Conservation (phyloP, 805 yeast species). For the Yarrowia sp. region DNA sequence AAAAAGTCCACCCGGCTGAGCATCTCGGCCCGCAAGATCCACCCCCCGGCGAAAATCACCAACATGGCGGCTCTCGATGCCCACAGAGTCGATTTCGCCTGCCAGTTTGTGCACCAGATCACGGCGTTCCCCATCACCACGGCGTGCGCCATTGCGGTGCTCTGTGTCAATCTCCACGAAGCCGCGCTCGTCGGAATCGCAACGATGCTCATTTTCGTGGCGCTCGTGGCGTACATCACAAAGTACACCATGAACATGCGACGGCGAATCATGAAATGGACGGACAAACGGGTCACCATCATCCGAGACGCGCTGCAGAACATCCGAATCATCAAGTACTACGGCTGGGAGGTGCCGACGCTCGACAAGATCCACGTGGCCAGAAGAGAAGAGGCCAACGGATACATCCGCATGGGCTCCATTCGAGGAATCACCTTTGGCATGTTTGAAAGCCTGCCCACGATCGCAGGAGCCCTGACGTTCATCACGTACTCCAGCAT, state of each 20-base stretch:
- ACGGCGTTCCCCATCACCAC: constrained; percentile 71
- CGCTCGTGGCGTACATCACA: constrained; percentile 39
- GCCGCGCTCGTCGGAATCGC: constrained; percentile 64
- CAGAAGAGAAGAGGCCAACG: constrained; percentile 65
- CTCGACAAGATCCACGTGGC: constrained; percentile 57
- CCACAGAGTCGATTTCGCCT: constrained; percentile 73
- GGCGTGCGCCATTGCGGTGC: constrained; percentile 64
- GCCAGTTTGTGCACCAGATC: constrained; percentile 66
- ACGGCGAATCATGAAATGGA: constrained; percentile 60
- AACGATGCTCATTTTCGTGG: constrained; percentile 48
- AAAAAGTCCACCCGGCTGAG: constrained; percentile 67
- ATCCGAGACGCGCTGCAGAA: constrained; percentile 80
- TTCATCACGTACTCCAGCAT: constrained; percentile 57
- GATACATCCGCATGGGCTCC: constrained; percentile 67
- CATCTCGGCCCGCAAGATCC: constrained; percentile 59
- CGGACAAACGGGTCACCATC: constrained; percentile 72
- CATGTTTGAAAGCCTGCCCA: constrained; percentile 68
- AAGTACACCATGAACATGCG: constrained; percentile 58
- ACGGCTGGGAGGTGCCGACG: constrained; percentile 87
- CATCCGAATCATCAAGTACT: constrained; percentile 80
- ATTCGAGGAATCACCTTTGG: constrained; percentile 68
- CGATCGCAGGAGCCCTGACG: constrained; percentile 70
- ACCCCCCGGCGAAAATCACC: constrained; percentile 70
- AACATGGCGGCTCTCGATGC: constrained; percentile 75
- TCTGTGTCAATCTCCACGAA: constrained; percentile 68